These are phyloP conservation scores for Carpinus viminea DNA, from an alignment of 306 rosid species.

Conservation along the genomic window DNA sequence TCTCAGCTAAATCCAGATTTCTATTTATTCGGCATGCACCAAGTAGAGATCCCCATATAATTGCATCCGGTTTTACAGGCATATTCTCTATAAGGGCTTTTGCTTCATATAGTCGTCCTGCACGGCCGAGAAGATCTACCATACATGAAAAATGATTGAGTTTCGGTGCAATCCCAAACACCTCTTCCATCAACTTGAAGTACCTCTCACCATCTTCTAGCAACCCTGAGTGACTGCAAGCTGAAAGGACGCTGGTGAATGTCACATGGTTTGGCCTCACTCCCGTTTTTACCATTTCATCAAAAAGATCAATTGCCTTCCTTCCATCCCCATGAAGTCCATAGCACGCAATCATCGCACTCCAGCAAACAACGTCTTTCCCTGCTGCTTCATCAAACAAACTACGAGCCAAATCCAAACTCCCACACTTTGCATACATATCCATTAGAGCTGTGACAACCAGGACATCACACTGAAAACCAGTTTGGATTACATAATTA, in stretches of 20 bases:
- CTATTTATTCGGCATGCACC: conserved; percentile 25
- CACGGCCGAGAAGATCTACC: conserved; percentile 28
- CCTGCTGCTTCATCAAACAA: conserved; percentile 21
- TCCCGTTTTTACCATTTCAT: conserved; percentile 15
- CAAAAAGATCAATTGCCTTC: conserved; percentile 17
- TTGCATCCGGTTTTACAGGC: conserved; percentile 18
- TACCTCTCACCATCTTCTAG: conserved; percentile 22
- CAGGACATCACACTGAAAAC: conserved; percentile 22
- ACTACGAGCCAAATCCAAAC: conserved; percentile 21
- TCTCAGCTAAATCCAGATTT: conserved; percentile 22
- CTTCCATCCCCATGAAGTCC: conserved; percentile 26
- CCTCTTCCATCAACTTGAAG: conserved; percentile 17
- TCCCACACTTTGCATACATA: conserved; percentile 33
- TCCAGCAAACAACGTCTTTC: conserved; percentile 27
- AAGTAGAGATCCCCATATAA: conserved; percentile 25
- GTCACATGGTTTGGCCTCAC: conserved; percentile 28
- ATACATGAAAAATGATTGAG: conserved; percentile 31
- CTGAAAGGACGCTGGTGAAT: conserved; percentile 31
- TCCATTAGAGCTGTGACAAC: conserved; percentile 18
- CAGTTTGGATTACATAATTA: conserved; percentile 19
- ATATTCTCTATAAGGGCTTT: conserved; percentile 17
- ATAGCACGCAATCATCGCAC: conserved; percentile 30
- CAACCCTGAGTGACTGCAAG: conserved; percentile 34
- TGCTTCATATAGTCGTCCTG: conserved; percentile 23
- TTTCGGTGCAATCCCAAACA: not conserved